Conservation (phyloP, 2,329 filamentous ascomycete species). For the Fusarium floridanum region DNA sequence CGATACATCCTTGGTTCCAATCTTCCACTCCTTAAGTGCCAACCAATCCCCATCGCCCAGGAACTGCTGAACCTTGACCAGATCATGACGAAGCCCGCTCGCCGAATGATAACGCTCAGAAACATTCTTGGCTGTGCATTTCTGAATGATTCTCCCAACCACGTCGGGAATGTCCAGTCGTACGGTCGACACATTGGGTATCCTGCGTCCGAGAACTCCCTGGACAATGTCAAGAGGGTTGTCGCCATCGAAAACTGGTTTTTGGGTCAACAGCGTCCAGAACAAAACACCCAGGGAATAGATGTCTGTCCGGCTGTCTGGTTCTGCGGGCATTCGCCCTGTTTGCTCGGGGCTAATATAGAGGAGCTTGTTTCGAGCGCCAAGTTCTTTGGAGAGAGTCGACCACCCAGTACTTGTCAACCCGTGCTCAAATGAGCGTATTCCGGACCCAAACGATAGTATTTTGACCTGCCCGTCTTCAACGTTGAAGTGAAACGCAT, state of each 20-base stretch:
- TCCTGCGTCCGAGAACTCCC: slow-evolving; percentile 82
- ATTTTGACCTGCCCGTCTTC: slow-evolving; percentile 81
- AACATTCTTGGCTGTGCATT: slow-evolving; percentile 91
- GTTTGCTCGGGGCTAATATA: slow-evolving; percentile 97
- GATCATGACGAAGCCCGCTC: slow-evolving; percentile 85
- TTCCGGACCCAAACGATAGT: slow-evolving; percentile 86
- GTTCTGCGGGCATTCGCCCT: slow-evolving; percentile 90
- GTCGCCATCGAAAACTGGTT: slow-evolving; percentile 82
- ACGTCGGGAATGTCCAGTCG: slow-evolving; percentile 88
- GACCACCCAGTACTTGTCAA: slow-evolving; percentile 90
- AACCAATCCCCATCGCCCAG: slow-evolving; percentile 80
- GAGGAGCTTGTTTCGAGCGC: slow-evolving; percentile 88
- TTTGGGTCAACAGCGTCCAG: slow-evolving; percentile 85
- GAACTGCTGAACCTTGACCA: slow-evolving; percentile 79
- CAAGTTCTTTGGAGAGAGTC: slow-evolving; percentile 82
- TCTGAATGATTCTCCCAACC: slow-evolving; percentile 85
- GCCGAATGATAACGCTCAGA: slow-evolving; percentile 91
- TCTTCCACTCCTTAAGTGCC: slow-evolving; percentile 78
- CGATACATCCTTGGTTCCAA: slow-evolving; percentile 88
- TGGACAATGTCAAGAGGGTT: slow-evolving; percentile 92
- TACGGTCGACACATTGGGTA: slow-evolving; percentile 81
- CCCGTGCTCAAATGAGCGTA: slow-evolving; percentile 91
- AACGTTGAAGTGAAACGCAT: slow-evolving; percentile 88
- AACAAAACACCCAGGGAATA: slow-evolving; percentile 92
- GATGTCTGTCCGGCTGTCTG: slow-evolving; percentile 92